Percentiles rank a stretch among this genome's conserved stretches.
Conservation (phyloP, 306 rosid genomes). For the Trichosanthes cucumerina region DNA sequence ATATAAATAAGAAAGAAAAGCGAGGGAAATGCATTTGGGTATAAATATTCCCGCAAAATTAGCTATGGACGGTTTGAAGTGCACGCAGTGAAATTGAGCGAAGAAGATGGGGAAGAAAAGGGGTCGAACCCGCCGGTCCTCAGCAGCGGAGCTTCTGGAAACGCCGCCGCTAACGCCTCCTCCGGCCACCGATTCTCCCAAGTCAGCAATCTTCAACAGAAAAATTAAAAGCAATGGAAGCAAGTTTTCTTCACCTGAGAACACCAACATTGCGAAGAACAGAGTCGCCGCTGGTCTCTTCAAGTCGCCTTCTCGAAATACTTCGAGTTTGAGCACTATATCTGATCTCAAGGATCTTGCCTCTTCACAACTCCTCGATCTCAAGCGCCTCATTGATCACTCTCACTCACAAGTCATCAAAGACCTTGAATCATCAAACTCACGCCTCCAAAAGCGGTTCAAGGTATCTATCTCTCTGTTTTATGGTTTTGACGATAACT, state of each 20-base stretch:
- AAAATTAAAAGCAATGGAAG: constrained; percentile 20
- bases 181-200: constrained; percentile 35
- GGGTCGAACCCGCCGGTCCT: constrained; percentile 23
- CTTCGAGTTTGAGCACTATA: constrained; percentile 41
- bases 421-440: constrained; percentile 59
- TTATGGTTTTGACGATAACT: not conserved
- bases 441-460: constrained; percentile 72
- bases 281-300: constrained; percentile 22
- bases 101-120: constrained; percentile 46
- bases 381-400: constrained; percentile 60
- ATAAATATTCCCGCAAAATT: not conserved
- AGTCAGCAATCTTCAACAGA: constrained; percentile 35
- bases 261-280: constrained; percentile 6
- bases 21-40: not conserved
- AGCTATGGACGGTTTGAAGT: not conserved
- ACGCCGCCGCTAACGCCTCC: constrained; percentile 43
- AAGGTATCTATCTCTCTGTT: constrained; percentile 40
- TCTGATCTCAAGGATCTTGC: constrained; percentile 59
- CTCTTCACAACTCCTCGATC: constrained; percentile 51
- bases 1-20: not conserved
- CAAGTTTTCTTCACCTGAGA: constrained; percentile 32
- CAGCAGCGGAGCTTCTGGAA: constrained; percentile 44
- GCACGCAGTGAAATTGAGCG: not conserved
- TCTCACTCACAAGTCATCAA: constrained; percentile 76
- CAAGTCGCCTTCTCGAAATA: constrained; percentile 29